Evolutionary conservation across 2,329 filamentous ascomycete species (phyloP).

Genomic region (Xylaria sp.): DNA sequence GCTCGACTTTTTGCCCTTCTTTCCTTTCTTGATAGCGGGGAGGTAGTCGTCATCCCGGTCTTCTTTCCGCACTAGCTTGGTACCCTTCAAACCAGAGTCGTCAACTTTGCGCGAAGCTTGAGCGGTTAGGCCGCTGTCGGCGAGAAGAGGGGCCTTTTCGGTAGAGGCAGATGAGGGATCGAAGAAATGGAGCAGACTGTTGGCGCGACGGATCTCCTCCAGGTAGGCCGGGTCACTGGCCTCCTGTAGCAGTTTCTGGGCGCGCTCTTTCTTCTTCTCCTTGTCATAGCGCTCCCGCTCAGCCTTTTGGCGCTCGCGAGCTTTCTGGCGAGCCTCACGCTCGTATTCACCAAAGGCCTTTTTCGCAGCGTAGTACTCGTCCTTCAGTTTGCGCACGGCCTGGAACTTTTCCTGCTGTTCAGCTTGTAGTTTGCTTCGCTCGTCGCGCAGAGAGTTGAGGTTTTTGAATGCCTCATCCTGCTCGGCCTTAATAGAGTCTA

Average conservation of each 20-base stretch:
- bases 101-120: slow-evolving; percentile 86
- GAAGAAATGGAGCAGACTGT: slow-evolving; percentile 89
- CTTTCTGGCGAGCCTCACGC: slow-evolving; percentile 80
- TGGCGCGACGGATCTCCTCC: slow-evolving; percentile 90
- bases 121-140: slow-evolving; percentile 79
- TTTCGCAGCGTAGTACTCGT: slow-evolving; percentile 84
- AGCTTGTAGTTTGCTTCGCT: slow-evolving; percentile 83
- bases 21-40: slow-evolving; percentile 82
- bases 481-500: slow-evolving; percentile 90
- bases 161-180: slow-evolving; percentile 75
- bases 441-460: slow-evolving; percentile 84
- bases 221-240: slow-evolving; percentile 88
- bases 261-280: slow-evolving; percentile 79
- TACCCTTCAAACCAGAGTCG: slow-evolving; percentile 85
- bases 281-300: slow-evolving; percentile 81
- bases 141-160: slow-evolving; percentile 74
- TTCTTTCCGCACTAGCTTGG: slow-evolving; percentile 84
- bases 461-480: slow-evolving; percentile 92
- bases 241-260: slow-evolving; percentile 80
- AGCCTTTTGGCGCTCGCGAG: slow-evolving; percentile 80
- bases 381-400: slow-evolving; percentile 87
- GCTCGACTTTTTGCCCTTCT: slow-evolving; percentile 82
- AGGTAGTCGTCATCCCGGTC: slow-evolving; percentile 90
- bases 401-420: slow-evolving; percentile 89
- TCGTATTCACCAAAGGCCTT: slow-evolving; percentile 88